Conservation (phyloP, 176 grass and related monocot species). For the Phoenix roebelenii region DNA sequence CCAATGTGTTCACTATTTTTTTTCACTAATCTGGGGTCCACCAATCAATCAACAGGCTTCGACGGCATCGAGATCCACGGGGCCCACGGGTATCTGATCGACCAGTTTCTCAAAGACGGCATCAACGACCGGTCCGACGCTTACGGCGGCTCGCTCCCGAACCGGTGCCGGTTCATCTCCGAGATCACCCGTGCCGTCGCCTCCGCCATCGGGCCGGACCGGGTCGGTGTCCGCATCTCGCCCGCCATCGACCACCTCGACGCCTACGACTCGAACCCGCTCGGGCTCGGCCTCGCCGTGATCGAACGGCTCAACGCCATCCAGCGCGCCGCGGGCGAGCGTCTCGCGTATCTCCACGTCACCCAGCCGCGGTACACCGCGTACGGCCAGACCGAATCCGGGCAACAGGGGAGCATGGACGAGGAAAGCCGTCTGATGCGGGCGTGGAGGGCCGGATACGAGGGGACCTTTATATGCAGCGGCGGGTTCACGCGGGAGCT, state of each 20-base stretch:
- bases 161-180: constrained; percentile 66
- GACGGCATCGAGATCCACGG: constrained; percentile 96
- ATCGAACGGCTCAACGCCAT: constrained; percentile 48
- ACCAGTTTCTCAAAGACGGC: constrained; percentile 91
- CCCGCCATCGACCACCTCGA: constrained; percentile 93
- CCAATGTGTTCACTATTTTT: too few relatives aligned
- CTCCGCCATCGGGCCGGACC: constrained; percentile 50
- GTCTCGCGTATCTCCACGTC: constrained; percentile 76
- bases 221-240: constrained; percentile 62
- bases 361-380: constrained; percentile 82
- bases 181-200: constrained; percentile 53
- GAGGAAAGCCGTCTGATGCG: constrained; percentile 76
- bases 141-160: constrained; percentile 70
- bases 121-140: constrained; percentile 76
- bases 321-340: constrained; percentile 40
- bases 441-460: constrained; percentile 37
- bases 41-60: constrained; percentile 34
- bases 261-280: constrained; percentile 67
- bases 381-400: constrained; percentile 79
- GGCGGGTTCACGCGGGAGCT: constrained; percentile 87
- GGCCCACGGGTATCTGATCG: constrained; percentile 81
- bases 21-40: too few relatives aligned
- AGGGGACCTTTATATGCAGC: constrained; percentile 70
- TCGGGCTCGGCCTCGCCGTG: constrained; percentile 58
- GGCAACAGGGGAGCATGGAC: constrained; percentile 69